These are phyloP conservation scores for Botryotinia narcissicola DNA, from an alignment of 2,329 filamentous ascomycete species.

Conservation along the genomic window DNA sequence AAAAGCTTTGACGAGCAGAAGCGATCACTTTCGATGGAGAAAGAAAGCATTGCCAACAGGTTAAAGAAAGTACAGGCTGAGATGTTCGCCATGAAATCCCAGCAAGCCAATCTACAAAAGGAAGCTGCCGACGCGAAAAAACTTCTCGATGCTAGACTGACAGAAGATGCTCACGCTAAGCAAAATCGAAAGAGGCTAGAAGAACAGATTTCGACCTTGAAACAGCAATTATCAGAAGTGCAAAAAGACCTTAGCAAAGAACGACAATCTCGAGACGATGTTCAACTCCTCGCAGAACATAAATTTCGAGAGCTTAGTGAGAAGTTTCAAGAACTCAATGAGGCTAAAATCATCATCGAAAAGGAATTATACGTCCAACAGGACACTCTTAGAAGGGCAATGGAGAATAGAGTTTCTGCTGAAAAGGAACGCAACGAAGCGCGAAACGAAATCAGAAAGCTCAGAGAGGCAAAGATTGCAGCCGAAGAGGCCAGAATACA, in stretches of 20 bases:
- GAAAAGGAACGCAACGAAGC: slow-evolving; percentile 89
- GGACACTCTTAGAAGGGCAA: slow-evolving; percentile 81
- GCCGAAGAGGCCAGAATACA: slow-evolving; percentile 83
- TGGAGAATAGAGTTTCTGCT: slow-evolving; percentile 73
- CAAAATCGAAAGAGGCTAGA: slow-evolving; percentile 81
- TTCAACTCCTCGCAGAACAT: slow-evolving; percentile 85
- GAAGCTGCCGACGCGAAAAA: slow-evolving; percentile 87
- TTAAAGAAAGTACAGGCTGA: slow-evolving; percentile 86
- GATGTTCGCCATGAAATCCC: slow-evolving; percentile 79
- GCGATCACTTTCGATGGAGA: slow-evolving; percentile 66
- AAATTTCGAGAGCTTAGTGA: slow-evolving; percentile 79
- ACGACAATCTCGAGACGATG: slow-evolving; percentile 89
- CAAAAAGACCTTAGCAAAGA: slow-evolving; percentile 89
- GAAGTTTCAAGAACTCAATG: slow-evolving; percentile 82
- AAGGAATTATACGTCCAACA: slow-evolving; percentile 97
- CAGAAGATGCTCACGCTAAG: slow-evolving; percentile 81
- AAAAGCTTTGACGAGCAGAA: slow-evolving; percentile 77
- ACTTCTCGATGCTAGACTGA: slow-evolving; percentile 82
- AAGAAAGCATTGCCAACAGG: slow-evolving; percentile 72
- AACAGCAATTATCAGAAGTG: slow-evolving; percentile 77
- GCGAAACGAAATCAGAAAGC: slow-evolving; percentile 76
- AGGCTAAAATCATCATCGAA: slow-evolving; percentile 95
- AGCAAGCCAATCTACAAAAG: slow-evolving; percentile 79
- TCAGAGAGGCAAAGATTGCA: slow-evolving; percentile 79
- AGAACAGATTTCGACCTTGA: slow-evolving; percentile 82